A percentile compares a stretch with the other conserved stretches of the same genome.
These are phyloP conservation scores for Lactarius tabidus DNA, from an alignment of 768 basidiomycete species.

Conservation along the genomic window DNA sequence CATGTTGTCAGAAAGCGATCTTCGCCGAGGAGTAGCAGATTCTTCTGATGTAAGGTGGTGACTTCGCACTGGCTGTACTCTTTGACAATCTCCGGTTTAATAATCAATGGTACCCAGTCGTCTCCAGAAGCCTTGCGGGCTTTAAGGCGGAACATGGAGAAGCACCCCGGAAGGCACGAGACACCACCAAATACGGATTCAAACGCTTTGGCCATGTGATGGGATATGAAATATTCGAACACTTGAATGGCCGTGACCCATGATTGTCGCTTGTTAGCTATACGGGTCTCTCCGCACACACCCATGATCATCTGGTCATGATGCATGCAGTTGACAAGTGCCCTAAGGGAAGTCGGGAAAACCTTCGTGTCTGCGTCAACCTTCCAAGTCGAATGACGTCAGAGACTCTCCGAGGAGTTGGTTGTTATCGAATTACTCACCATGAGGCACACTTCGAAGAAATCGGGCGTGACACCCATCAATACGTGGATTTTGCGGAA, in stretches of 20 bases:
- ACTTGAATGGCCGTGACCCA: conserved; percentile 99
- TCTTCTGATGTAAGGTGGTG: conserved; percentile 95
- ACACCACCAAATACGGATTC: conserved; percentile 99
- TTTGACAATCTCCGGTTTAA: conserved; percentile 94
- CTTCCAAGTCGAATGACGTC: conserved; percentile 38
- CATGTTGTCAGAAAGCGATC: conserved; percentile 98
- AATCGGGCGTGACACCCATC: conserved; percentile 99
- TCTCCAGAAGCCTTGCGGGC: conserved; percentile 83
- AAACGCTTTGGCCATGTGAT: conserved; percentile 97
- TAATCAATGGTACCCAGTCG: conserved; percentile 96
- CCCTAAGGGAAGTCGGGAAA: conserved; percentile 81
- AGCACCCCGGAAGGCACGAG: conserved; percentile 98
- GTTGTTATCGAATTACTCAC: conserved; percentile 44
- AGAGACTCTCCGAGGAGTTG: conserved; percentile 1
- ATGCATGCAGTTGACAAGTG: conserved; percentile 97
- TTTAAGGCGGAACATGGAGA: conserved; percentile 99
- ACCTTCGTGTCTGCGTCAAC: conserved; percentile 99
- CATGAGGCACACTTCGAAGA: conserved; percentile 97
- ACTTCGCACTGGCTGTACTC: conserved; percentile 96
- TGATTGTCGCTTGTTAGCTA: conserved; percentile 95
- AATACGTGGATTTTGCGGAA: conserved; percentile 95
- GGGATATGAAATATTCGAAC: conserved; percentile 98
- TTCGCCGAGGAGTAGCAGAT: conserved; percentile 91
- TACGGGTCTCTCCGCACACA: conserved; percentile 96
- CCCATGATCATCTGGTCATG: conserved; percentile 99